These are phyloP conservation scores for Pseudocercospora fijiensis DNA, from an alignment of 2,329 filamentous ascomycete genomes.

Conservation along the genomic window DNA sequence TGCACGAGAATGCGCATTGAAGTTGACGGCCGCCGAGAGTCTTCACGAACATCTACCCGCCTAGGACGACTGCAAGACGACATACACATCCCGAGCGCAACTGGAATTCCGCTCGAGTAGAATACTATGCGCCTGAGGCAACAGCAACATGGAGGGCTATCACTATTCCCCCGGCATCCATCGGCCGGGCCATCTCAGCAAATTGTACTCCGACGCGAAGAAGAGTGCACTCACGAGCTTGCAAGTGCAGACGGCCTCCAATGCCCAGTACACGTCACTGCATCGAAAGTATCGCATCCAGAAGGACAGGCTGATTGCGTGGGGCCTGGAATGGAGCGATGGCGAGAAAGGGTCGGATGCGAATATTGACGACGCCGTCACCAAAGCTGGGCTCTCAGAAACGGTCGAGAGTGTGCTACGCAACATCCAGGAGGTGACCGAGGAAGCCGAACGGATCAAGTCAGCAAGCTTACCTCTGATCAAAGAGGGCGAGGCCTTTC, in stretches of 20 bases:
- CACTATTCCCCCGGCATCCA: slow-evolving; percentile 19
- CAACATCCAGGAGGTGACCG: slow-evolving; percentile 76
- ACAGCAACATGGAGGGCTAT: slow-evolving; percentile 14
- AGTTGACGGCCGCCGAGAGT: not conserved
- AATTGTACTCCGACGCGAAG: slow-evolving; percentile 79
- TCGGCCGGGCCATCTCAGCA: slow-evolving; percentile 52
- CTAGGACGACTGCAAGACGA: not conserved
- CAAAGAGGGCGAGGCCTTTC: slow-evolving; percentile 36
- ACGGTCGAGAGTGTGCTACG: slow-evolving; percentile 75
- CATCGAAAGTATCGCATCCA: slow-evolving; percentile 78
- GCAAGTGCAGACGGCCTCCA: slow-evolving; percentile 58
- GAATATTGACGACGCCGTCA: slow-evolving; percentile 70
- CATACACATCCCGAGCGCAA: not conserved
- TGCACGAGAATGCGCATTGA: not conserved
- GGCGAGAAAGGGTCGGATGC: slow-evolving; percentile 61
- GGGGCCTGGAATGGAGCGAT: slow-evolving; percentile 80
- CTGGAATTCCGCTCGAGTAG: slow-evolving; percentile 5
- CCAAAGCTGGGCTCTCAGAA: slow-evolving; percentile 68
- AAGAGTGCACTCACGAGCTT: slow-evolving; percentile 62
- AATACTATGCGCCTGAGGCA: slow-evolving; percentile 11
- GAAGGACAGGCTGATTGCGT: slow-evolving; percentile 73
- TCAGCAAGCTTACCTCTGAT: slow-evolving; percentile 35
- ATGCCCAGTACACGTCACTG: slow-evolving; percentile 66
- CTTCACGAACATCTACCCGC: not conserved
- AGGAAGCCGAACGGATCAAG: slow-evolving; percentile 73